Base-by-base conservation (phyloP, 495 filamentous ascomycete genomes). In the Penicillium macrosclerotiorum region DNA sequence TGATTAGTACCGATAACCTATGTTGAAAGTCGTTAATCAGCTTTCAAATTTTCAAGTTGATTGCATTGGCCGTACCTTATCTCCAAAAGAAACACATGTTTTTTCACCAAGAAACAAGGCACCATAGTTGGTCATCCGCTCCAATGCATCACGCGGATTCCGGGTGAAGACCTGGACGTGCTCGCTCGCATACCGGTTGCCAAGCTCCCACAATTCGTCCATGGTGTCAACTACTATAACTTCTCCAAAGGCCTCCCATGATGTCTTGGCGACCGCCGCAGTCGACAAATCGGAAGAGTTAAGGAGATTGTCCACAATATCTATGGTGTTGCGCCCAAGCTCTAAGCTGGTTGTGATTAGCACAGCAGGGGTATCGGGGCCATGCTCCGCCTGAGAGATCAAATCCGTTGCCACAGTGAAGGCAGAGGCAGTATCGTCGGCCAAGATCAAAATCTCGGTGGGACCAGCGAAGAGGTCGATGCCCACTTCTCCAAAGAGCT, bases 1-100 rank as follows among this genome's bases (percentile, higher is more conserved):
- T 78, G 76, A 49, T 79, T 78, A 2, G 76, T 79, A 4, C 74
- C 76, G 41, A 79, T 79, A 29, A 65, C 69, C n/a, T n/a, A n/a
- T n/a, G n/a, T n/a, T n/a, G n/a, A n/a, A n/a, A n/a, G n/a, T n/a
- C n/a, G n/a, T n/a, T n/a, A n/a, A n/a, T n/a, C n/a, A n/a, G n/a
- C n/a, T n/a, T n/a, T n/a, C n/a, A n/a, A n/a, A n/a, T n/a, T n/a
- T n/a, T n/a, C n/a, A n/a, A n/a, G n/a, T n/a, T n/a, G n/a, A n/a
- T n/a, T n/a, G n/a, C n/a, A n/a, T n/a, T n/a, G n/a, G n/a, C n/a
- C n/a, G n/a, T n/a, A n/a, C n/a, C 63, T 78, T 78, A 39, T 78
- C 75, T 7, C 75, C 74, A 42, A 75, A 78, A 1, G 69, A 75
- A 3, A 79, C 73, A 46, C 74, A 79, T 0, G 75, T 78, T 50